A percentile compares a stretch with the other conserved stretches of the same genome.
Evolutionary conservation across 1,284 basidiomycete species (phyloP).

Genomic region (Marasmius sp.): DNA sequence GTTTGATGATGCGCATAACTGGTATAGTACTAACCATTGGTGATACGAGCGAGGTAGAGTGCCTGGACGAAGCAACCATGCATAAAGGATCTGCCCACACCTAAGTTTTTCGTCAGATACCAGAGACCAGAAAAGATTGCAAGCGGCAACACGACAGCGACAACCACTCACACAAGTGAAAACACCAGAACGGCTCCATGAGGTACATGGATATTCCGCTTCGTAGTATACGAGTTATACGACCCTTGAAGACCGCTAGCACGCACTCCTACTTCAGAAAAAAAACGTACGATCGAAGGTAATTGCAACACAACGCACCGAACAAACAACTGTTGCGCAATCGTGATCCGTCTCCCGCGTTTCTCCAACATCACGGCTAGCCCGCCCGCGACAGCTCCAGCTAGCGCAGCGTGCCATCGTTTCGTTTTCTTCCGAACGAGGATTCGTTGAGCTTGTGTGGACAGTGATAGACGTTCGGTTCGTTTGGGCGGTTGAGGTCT

Average conservation of each 20-base stretch:
- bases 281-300: background rate
- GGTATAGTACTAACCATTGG: constrained; percentile 65
- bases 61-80: constrained; percentile 79
- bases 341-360: constrained; percentile 62
- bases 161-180: constrained; percentile 61
- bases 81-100: constrained; percentile 90
- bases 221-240: constrained; percentile 72
- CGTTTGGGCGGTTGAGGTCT: constrained; percentile 27
- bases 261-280: background rate
- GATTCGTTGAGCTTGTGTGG: constrained; percentile 59
- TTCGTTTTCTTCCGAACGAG: constrained; percentile 66
- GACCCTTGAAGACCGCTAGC: constrained; percentile 80
- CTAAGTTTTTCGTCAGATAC: constrained; percentile 29
- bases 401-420: constrained; percentile 87
- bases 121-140: background rate
- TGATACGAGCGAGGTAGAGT: constrained; percentile 80
- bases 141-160: background rate
- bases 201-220: constrained; percentile 73
- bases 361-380: constrained; percentile 86
- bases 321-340: constrained; percentile 92
- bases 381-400: constrained; percentile 82
- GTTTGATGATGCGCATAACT: background rate
- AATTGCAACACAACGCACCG: constrained; percentile 51
- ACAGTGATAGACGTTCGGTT: constrained; percentile 56
- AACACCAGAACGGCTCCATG: constrained; percentile 87